A percentile compares a stretch with the other conserved stretches of the same genome.
These are phyloP conservation scores for Neurospora tetraspora DNA, from an alignment of 495 filamentous ascomycete species.

Conservation along the genomic window DNA sequence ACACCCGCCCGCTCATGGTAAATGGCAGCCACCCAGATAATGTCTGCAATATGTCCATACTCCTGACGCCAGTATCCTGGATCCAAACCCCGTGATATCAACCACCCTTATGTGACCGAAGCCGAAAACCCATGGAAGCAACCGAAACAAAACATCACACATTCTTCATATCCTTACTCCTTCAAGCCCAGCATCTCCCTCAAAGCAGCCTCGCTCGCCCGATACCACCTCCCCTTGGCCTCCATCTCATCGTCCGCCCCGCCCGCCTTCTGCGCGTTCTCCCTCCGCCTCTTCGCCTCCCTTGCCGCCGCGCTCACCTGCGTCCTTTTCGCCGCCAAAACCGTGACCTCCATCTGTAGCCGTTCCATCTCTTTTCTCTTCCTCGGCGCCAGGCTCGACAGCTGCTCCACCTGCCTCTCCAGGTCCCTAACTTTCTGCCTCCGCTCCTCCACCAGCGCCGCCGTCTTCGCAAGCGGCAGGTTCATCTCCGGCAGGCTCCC, in stretches of 20 bases:
- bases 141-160: neutral
- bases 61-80: neutral
- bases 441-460: slow-evolving; percentile 44
- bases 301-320: slow-evolving; percentile 58
- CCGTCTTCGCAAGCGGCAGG: slow-evolving; percentile 51
- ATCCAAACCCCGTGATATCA: neutral
- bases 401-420: slow-evolving; percentile 55
- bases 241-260: slow-evolving; percentile 72
- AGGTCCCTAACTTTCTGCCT: slow-evolving; percentile 54
- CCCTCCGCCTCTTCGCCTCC: slow-evolving; percentile 72
- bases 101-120: neutral
- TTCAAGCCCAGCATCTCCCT: slow-evolving; percentile 47
- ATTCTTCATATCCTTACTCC: neutral
- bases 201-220: slow-evolving; percentile 57
- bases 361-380: slow-evolving; percentile 64
- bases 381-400: slow-evolving; percentile 55
- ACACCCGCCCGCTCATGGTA: neutral
- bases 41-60: neutral
- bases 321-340: slow-evolving; percentile 60
- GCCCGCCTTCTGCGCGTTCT: slow-evolving; percentile 36
- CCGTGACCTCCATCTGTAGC: slow-evolving; percentile 58
- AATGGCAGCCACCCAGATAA: neutral
- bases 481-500: slow-evolving; percentile 28
- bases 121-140: neutral
- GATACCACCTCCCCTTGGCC: slow-evolving; percentile 74